phyloP scores from a whole-genome alignment of 495 filamentous ascomycete species.

The Neurospora sp. region DNA sequence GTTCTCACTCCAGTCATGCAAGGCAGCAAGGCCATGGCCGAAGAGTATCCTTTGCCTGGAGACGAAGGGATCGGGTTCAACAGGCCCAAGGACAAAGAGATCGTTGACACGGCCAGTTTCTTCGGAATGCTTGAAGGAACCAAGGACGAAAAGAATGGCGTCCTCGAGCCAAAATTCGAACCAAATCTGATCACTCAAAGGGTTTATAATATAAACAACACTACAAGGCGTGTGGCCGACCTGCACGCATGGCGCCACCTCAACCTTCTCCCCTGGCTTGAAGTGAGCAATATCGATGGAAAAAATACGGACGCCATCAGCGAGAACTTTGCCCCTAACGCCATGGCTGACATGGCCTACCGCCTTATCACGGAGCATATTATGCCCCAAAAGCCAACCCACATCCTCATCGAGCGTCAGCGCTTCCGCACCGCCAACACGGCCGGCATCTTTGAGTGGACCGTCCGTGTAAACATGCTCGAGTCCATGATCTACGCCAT shows the following conservation, averaged over 20 bases:
- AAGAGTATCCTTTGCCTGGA: background rate
- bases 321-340: slow-evolving; percentile 45
- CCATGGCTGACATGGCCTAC: slow-evolving; percentile 54
- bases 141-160: background rate
- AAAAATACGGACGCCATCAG: background rate
- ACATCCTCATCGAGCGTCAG: slow-evolving; percentile 83
- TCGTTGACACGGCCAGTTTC: background rate
- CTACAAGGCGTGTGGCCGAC: background rate
- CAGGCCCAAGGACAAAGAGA: background rate
- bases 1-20: slow-evolving; percentile 34
- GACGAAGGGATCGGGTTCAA: background rate
- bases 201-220: background rate
- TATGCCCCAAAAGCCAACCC: slow-evolving; percentile 46
- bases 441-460: slow-evolving; percentile 73
- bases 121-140: background rate
- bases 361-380: slow-evolving; percentile 45
- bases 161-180: background rate
- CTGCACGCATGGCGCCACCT: slow-evolving; percentile 25
- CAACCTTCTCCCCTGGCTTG: slow-evolving; percentile 16
- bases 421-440: slow-evolving; percentile 64
- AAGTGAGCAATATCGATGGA: background rate
- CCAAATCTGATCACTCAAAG: background rate
- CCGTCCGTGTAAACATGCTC: slow-evolving; percentile 77
- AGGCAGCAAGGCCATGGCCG: background rate
- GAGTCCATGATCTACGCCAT: slow-evolving; percentile 81